Conservation (phyloP, 2,329 filamentous ascomycete genomes). For the Ophiostoma novo-ulmi region DNA sequence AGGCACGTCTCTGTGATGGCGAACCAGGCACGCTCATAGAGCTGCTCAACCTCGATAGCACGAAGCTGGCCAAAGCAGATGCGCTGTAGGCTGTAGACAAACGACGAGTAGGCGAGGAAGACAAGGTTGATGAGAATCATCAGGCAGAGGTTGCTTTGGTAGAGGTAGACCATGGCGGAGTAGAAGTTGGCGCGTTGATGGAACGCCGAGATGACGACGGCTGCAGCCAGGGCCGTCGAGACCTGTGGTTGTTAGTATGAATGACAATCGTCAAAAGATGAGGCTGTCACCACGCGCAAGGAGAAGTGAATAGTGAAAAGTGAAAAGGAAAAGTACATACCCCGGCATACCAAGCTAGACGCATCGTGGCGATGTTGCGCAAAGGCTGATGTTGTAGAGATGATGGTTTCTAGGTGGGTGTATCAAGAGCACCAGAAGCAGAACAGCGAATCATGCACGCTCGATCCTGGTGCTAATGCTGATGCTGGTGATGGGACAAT, state of each 20-base stretch:
- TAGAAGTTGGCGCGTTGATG: conserved; percentile 97
- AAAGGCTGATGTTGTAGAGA: background rate
- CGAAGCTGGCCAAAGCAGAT: conserved; percentile 86
- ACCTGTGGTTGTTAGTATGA: conserved; percentile 43
- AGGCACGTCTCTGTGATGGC: conserved; percentile 94
- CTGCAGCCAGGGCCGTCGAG: conserved; percentile 77
- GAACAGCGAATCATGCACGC: background rate
- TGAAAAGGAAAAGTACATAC: conserved; percentile 38
- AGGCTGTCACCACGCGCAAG: background rate
- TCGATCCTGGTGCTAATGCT: background rate
- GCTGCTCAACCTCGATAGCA: conserved; percentile 90
- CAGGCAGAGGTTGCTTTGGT: conserved; percentile 91
- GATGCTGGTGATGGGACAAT: background rate
- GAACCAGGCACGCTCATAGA: conserved; percentile 98
- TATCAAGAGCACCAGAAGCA: background rate
- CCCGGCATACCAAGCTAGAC: conserved; percentile 56
- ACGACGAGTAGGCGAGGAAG: conserved; percentile 70
- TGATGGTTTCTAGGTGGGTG: background rate
- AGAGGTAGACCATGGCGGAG: conserved; percentile 92
- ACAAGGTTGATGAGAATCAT: conserved; percentile 91
- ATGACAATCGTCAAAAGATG: background rate
- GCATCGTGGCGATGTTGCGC: conserved; percentile 39
- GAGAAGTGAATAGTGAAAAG: background rate
- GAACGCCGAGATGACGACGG: conserved; percentile 83
- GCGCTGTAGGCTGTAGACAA: conserved; percentile 83